Percentiles rank a stretch among this genome's conserved stretches.
Evolutionary conservation across 2,329 filamentous ascomycete genomes (phyloP).

Genomic region (Hypoxylon sp.): DNA sequence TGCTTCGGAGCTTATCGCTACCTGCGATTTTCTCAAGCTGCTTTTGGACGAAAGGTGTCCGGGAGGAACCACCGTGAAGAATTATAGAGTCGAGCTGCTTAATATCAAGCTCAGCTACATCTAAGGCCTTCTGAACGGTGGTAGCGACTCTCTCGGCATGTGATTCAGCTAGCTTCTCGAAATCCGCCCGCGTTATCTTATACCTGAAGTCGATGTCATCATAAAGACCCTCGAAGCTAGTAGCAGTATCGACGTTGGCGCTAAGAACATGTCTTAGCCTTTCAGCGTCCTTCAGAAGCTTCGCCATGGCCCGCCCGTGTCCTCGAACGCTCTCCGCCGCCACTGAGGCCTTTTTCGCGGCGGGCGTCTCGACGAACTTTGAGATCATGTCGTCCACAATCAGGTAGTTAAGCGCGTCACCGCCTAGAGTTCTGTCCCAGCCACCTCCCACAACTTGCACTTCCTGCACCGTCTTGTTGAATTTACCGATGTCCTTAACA

Average conservation of each 20-base stretch:
- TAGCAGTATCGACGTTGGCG: conserved; percentile 86
- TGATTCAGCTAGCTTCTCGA: conserved; percentile 81
- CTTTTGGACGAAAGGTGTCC: conserved; percentile 95
- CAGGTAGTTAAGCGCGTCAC: conserved; percentile 88
- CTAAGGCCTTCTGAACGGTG: conserved; percentile 82
- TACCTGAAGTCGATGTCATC: conserved; percentile 95
- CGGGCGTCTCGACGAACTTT: conserved; percentile 80
- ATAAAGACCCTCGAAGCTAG: conserved; percentile 89
- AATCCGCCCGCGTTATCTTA: conserved; percentile 83
- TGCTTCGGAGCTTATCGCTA: conserved; percentile 86
- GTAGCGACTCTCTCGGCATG: conserved; percentile 77
- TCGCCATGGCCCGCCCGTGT: conserved; percentile 88
- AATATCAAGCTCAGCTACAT: conserved; percentile 79
- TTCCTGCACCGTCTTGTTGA: conserved; percentile 97
- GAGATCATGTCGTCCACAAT: conserved; percentile 91
- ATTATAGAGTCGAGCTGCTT: conserved; percentile 90
- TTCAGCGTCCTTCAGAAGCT: conserved; percentile 94
- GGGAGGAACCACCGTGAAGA: conserved; percentile 89
- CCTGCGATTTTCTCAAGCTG: conserved; percentile 83
- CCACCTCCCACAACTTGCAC: conserved; percentile 89
- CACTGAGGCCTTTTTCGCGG: conserved; percentile 75
- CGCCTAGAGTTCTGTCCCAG: conserved; percentile 92
- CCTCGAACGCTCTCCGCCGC: conserved; percentile 74
- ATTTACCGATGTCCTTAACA: conserved; percentile 92
- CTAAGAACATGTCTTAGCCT: conserved; percentile 90